These are phyloP conservation scores for Russula brevipes DNA, from an alignment of 768 basidiomycete species.

Conservation along the genomic window DNA sequence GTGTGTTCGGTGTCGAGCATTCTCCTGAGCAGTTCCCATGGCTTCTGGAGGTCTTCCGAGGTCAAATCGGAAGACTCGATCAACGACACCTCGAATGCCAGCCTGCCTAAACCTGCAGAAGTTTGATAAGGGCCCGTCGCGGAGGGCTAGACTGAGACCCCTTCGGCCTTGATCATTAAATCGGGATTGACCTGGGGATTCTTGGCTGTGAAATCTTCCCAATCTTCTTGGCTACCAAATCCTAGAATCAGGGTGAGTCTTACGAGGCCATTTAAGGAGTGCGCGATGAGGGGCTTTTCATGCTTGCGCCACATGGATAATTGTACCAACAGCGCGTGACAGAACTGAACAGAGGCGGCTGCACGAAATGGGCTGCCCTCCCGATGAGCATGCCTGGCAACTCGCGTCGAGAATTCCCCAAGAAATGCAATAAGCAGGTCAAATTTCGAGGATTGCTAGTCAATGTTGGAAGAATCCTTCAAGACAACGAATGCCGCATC, in stretches of 20 bases:
- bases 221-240: neutral
- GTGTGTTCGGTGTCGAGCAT: neutral
- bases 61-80: neutral
- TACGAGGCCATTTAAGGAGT: neutral
- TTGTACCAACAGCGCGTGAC: neutral
- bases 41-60: neutral
- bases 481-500: neutral
- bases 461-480: neutral
- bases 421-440: neutral
- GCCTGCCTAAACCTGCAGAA: neutral
- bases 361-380: neutral
- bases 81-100: neutral
- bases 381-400: neutral
- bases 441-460: neutral
- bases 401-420: neutral
- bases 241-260: neutral
- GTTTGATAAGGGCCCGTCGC: constrained; percentile 2
- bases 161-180: neutral
- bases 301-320: neutral
- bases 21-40: neutral
- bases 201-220: neutral
- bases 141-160: neutral
- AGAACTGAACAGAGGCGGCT: neutral
- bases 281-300: neutral
- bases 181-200: neutral